Percentiles rank a stretch among this genome's conserved stretches.
These are phyloP conservation scores for Penicillium sp. DNA, from an alignment of 2,329 filamentous ascomycete genomes.

Conservation along the genomic window DNA sequence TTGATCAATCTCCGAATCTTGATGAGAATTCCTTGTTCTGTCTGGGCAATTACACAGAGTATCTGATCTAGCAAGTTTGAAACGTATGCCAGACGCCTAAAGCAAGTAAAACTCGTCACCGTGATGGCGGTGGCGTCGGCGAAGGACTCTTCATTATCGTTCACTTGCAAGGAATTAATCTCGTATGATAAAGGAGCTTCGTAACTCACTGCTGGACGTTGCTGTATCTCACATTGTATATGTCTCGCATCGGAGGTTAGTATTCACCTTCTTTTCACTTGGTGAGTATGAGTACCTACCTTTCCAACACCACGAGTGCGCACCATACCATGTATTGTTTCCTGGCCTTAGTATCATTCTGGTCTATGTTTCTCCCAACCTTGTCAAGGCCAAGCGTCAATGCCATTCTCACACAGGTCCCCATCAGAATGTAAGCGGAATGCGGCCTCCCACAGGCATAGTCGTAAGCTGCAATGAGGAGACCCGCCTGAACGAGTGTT, in stretches of 20 bases:
- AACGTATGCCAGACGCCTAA: background rate
- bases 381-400: constrained; percentile 4
- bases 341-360: background rate
- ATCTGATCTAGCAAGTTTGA: background rate
- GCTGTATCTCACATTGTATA: background rate
- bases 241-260: background rate
- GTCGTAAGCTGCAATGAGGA: constrained; percentile 3
- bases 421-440: constrained; percentile 1
- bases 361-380: background rate
- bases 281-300: background rate
- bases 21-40: background rate
- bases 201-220: too few species aligned
- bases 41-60: background rate
- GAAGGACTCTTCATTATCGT: background rate
- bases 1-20: background rate
- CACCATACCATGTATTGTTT: constrained; percentile 4
- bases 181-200: background rate
- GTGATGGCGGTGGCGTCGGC: background rate
- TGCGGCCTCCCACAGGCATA: background rate
- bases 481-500: background rate
- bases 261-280: background rate
- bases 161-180: background rate
- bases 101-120: background rate
- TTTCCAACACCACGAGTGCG: constrained; percentile 2
- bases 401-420: constrained; percentile 4